phyloP scores from a whole-genome alignment of 805 yeast species.

The Blastobotrys mokoenaii region DNA sequence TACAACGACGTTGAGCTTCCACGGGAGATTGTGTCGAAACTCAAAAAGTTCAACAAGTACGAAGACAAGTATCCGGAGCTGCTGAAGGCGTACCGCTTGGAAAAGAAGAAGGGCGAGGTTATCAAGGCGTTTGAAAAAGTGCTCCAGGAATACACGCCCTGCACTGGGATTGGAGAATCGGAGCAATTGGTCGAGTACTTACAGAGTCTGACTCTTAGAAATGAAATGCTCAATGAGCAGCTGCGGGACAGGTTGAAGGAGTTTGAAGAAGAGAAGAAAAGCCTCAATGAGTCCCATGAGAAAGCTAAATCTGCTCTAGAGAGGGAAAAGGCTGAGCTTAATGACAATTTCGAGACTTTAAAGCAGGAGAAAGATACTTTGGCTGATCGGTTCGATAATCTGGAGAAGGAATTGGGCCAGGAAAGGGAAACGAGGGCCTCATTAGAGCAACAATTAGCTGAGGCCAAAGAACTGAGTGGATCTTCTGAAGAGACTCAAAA shows the following conservation, averaged over 20 bases:
- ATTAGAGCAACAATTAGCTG: too few species aligned
- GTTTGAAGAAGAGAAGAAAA: slow-evolving; percentile 1
- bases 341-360: neutral
- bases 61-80: slow-evolving; percentile 83
- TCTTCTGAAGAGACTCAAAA: slow-evolving; percentile 9
- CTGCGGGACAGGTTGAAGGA: slow-evolving; percentile 38
- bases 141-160: slow-evolving; percentile 73
- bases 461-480: neutral
- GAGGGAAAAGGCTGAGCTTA: neutral
- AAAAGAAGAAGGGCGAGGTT: slow-evolving; percentile 57
- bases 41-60: slow-evolving; percentile 73
- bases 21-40: slow-evolving; percentile 47
- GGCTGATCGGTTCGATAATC: neutral
- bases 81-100: slow-evolving; percentile 76
- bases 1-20: slow-evolving; percentile 34
- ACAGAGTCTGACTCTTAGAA: slow-evolving; percentile 51
- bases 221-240: slow-evolving; percentile 55
- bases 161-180: slow-evolving; percentile 64
- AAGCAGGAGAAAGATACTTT: neutral
- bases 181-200: slow-evolving; percentile 64
- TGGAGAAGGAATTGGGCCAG: neutral
- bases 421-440: neutral
- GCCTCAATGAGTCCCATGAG: slow-evolving; percentile 1
- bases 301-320: slow-evolving; percentile 5
- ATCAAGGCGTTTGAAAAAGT: slow-evolving; percentile 58